Base-by-base conservation (phyloP, 306 rosid genomes). In the Vigna reflexopilosa region DNA sequence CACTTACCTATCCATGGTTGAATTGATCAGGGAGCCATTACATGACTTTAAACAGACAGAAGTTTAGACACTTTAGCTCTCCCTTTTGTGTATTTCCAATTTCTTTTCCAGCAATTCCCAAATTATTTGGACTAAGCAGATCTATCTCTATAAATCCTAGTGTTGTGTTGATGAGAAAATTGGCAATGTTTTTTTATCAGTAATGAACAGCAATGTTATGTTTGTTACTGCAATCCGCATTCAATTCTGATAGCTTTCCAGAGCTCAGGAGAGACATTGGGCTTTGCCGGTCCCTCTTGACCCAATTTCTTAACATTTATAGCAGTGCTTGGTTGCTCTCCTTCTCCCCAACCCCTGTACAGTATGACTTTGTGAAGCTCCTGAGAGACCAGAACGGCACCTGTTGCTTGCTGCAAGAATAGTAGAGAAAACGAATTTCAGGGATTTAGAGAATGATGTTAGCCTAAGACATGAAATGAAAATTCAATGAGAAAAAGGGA, bases 311-410 rank as follows among this genome's bases (percentile, higher is more conserved):
- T 74, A 40, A 19, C 64, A 26, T 80, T 82, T 78, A 77, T 68
- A 34, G 55, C 64, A 34, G 67, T 11, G 17, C 54, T 69, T 52
- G 61, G 83, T 49, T 67, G 70, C 66, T 83, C 87, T 85, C 67
- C 91, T 44, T 87, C 91, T 24, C 94, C 98, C 98, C 98, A 92
- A 49, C 98, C 98, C 80, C 98, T 76, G 83, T 91, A 95, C 75
- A 95, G 93, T 76, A 95, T 88, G 58, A 95, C 84, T 76, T 92
- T 95, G 84, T 85, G 87, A 17, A 95, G 98, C 83, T 95, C 96
- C 65, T 83, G 98, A 79, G 98, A 95, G 80, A 92, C 90, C 56
- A 92, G 85, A 83, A 95, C 87, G 6, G 84, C 92, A 54, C 98
- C 97, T 3, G 98, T 95, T 79, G 90, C 97, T 86, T 91, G 88